Conservation (phyloP, 768 basidiomycete species). For the Chalciporus pseudorubinellus region DNA sequence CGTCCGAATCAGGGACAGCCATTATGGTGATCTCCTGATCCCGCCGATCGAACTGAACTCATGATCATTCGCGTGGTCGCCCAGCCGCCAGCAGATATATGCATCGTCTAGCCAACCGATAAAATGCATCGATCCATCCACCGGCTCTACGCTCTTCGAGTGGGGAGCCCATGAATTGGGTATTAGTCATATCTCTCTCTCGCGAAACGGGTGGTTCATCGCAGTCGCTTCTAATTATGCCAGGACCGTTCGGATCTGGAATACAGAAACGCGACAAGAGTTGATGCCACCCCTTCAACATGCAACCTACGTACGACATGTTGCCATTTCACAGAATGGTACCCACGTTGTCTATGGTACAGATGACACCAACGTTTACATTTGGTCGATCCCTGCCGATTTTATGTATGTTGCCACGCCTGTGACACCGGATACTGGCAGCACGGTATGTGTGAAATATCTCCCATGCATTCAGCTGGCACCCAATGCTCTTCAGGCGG, state of each 20-base stretch:
- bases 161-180: slow-evolving; percentile 8
- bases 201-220: slow-evolving; percentile 8
- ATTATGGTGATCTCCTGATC: not conserved
- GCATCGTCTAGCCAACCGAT: not conserved
- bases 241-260: slow-evolving; percentile 15
- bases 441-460: not conserved
- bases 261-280: not conserved
- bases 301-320: not conserved
- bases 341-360: slow-evolving; percentile 3
- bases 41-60: not conserved
- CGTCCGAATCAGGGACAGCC: not conserved
- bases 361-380: not conserved
- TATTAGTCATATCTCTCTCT: slow-evolving; percentile 11
- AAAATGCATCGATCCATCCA: slow-evolving; percentile 1
- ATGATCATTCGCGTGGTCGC: slow-evolving; percentile 2
- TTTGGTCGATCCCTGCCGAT: slow-evolving; percentile 1
- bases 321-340: slow-evolving; percentile 2
- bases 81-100: not conserved
- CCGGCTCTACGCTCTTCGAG: not conserved
- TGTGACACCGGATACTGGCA: not conserved
- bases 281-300: slow-evolving; percentile 1
- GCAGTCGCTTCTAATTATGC: slow-evolving; percentile 10
- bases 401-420: not conserved
- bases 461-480: not conserved
- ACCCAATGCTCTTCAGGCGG: not conserved